Evolutionary conservation across 2,329 filamentous ascomycete species (phyloP), one percentile per base, ranked within the genome.

Genomic region (Fusarium transvaalense): DNA sequence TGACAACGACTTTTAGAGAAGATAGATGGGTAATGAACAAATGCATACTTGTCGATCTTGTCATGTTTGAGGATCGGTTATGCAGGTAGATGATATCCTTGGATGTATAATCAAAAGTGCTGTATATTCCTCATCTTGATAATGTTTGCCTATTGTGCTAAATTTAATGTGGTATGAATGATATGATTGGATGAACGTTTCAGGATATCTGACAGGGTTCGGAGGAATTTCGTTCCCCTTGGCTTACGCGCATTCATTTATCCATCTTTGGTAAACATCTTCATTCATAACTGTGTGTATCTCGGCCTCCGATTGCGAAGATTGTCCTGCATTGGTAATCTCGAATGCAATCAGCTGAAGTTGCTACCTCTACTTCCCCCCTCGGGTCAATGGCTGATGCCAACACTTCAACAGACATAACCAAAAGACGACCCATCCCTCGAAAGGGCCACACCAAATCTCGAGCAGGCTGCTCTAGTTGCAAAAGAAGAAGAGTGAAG

Each of bases 1-100:
- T 72, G 92, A 97, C 68, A 89, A 95, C 71, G 94, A 97, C 74
- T 97, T 91, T 81, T 97, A 91, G 80, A 78, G 29, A 41, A 62
- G 41, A 56, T 62, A 65, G 60, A 70, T 68, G 60, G 68, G 67
- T 50, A 51, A 70, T 53, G 67, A 71, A 71, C 64, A 60, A 69
- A 69, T 37, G 50, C 46, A 64, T 60, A 67, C 66, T 69, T 70
- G 47, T 64, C 62, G 45, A 46, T 68, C 71, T 71, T 38, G 71
- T 52, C 66, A 69, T 25, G 72, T 48, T 54, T 62, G 56, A 74
- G 65, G 64, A 67, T 54, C 25, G 57, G 66, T 43, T 56, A 69
- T 69, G 62, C 53, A 64, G 42, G 50, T 59, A 69, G 66, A 67
- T 68, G 57, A 67, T 63, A 60, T 67, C 61, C 62, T 46, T 67